phyloP scores from a whole-genome alignment of 2,329 filamentous ascomycete genomes.

The Venturia effusa region DNA sequence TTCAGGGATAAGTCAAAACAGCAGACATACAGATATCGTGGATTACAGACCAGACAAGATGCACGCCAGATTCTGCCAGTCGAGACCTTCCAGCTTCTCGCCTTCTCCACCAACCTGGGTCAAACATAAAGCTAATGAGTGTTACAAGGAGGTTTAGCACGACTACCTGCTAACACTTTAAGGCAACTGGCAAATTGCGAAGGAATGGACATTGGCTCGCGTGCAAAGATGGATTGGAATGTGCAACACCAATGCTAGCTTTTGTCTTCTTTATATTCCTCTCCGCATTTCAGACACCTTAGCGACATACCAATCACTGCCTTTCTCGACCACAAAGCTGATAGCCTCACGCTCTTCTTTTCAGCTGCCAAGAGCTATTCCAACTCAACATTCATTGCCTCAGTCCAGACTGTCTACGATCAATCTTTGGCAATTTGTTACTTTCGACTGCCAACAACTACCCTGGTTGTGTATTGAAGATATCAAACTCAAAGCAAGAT shows the following conservation, averaged over 20 bases:
- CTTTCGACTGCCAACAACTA: not conserved
- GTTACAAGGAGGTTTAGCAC: not conserved
- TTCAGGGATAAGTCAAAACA: not conserved
- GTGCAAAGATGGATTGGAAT: not conserved
- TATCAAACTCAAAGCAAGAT: not conserved
- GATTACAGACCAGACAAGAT: not conserved
- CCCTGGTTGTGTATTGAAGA: too few species aligned
- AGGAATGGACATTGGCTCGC: not conserved
- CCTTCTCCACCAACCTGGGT: not conserved
- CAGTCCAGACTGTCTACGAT: not conserved
- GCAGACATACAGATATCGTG: not conserved
- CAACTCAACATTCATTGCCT: not conserved
- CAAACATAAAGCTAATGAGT: not conserved
- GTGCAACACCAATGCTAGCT: not conserved
- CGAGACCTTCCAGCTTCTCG: not conserved
- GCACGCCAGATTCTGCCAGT: not conserved
- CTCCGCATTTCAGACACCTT: not conserved
- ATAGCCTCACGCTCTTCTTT: not conserved
- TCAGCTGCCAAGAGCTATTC: not conserved
- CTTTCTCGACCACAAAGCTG: not conserved
- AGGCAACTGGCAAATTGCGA: not conserved
- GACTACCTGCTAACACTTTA: not conserved
- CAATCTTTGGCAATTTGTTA: not conserved
- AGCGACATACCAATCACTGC: not conserved
- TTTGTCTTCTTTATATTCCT: not conserved